Conservation (phyloP, 129 eudicot genomes). For the Pseudognaphalium luteoalbum region DNA sequence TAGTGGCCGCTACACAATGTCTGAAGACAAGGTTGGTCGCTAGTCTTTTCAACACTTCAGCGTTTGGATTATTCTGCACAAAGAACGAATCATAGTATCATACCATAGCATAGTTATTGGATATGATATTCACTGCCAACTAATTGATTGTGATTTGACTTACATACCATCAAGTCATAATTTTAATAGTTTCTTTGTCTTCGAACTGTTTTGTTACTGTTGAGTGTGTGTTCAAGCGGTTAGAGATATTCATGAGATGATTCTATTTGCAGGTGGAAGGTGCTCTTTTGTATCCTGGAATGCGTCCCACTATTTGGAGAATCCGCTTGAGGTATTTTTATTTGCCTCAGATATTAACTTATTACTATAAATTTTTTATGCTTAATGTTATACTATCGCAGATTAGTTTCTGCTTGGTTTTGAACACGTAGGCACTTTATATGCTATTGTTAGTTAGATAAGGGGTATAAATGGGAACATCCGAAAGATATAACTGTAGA, state of each 20-base stretch:
- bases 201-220: neutral
- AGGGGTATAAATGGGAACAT: neutral
- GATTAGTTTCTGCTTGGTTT: neutral
- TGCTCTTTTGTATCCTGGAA: constrained; percentile 90
- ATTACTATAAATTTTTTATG: neutral
- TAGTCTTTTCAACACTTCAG: neutral
- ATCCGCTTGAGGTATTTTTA: constrained; percentile 78
- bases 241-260: constrained; percentile 1
- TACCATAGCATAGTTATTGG: neutral
- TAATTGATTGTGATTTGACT: neutral
- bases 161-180: neutral
- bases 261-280: constrained; percentile 79
- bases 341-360: neutral
- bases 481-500: neutral
- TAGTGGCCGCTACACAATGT: constrained; percentile 82
- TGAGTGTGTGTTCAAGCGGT: constrained; percentile 1
- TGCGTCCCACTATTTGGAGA: constrained; percentile 92
- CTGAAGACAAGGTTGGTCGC: constrained; percentile 78
- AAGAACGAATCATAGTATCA: neutral
- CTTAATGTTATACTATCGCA: neutral
- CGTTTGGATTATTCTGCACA: neutral
- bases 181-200: neutral
- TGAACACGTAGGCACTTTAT: neutral
- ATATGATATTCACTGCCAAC: neutral
- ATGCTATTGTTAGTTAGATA: neutral